Conservation (phyloP, 306 rosid species). For the Gastrolobium bilobum region DNA sequence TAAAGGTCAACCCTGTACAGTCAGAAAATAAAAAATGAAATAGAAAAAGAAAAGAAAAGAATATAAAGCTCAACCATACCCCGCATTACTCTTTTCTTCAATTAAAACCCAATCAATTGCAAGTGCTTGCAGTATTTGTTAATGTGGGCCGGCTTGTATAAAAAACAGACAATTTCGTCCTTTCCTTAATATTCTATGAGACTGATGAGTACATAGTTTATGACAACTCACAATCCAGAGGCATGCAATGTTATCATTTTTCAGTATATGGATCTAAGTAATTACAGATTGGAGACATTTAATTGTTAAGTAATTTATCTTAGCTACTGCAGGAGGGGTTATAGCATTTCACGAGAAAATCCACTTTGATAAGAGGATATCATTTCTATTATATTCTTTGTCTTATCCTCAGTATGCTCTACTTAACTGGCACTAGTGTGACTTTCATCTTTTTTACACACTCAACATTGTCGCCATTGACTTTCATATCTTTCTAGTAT, state of each 20-base stretch:
- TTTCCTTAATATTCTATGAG: not conserved
- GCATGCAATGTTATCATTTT: slow-evolving; percentile 3
- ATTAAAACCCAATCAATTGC: not conserved
- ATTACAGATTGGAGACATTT: slow-evolving; percentile 3
- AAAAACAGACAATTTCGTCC: slow-evolving; percentile 40
- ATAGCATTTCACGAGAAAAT: slow-evolving; percentile 21
- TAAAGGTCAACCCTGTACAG: too few relatives aligned
- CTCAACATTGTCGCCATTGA: slow-evolving; percentile 33
- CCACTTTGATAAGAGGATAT: slow-evolving; percentile 37
- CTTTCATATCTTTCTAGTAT: slow-evolving; percentile 20
- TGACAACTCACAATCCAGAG: not conserved
- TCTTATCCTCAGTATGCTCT: slow-evolving; percentile 45
- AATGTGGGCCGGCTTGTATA: slow-evolving; percentile 51
- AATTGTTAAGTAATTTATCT: slow-evolving; percentile 27
- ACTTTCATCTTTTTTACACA: slow-evolving; percentile 34
- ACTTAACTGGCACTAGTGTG: slow-evolving; percentile 41
- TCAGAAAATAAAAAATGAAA: too few relatives aligned
- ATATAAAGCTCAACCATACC: not conserved
- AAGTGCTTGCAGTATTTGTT: slow-evolving; percentile 48
- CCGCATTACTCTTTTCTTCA: not conserved
- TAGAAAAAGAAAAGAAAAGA: too few relatives aligned
- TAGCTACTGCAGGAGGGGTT: not conserved
- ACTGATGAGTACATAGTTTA: slow-evolving; percentile 7
- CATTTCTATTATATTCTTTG: slow-evolving; percentile 37
- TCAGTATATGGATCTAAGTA: slow-evolving; percentile 20